Evolutionary conservation across 2,329 filamentous ascomycete species (phyloP), one percentile per base, ranked within the genome.

Genomic region (Monilinia laxa): DNA sequence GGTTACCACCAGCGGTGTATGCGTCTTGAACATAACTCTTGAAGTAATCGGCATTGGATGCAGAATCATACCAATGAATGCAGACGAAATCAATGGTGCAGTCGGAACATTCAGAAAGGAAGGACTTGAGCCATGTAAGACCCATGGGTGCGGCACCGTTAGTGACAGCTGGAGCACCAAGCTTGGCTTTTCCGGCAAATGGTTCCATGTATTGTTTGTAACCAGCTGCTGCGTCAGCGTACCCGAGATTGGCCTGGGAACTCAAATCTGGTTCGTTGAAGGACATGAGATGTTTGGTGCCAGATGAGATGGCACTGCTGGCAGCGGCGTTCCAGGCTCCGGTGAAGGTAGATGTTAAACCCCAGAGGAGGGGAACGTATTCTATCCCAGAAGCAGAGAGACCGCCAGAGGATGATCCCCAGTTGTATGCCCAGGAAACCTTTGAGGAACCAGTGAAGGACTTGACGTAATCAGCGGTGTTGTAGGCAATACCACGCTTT

Each of bases 221-320:
- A 7, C 75, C 78, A 6, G 71, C 64, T 2, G 78, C 81, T 12
- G 81, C 81, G 4, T 73, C 73, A 42, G 71, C 66, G n/a, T 68
- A 47, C 1, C 42, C 56, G 38, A 76, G 64, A 80, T 88, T 85
- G 72, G 86, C 80, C 79, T 91, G 88, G n/a, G 75, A 75, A 16
- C 72, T 71, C 69, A 83, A 82, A 77, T 92, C 89, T 56, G 87
- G 87, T 81, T 92, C 89, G 82, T 92, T 92, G 84, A 90, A 90
- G 76, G 83, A 82, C 74, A 91, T 82, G 65, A 91, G 77, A 72
- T 82, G 80, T 69, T 81, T 83, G 70, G 83, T 79, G 66, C 88
- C 88, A 16, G 76, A 75, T 62, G 76, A 72, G 69, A 90, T 82
- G 69, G 85, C 84, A 20, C 77, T 75, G 64, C 82, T 75, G 56